These are phyloP conservation scores for Neurospora tetrasperma DNA, from an alignment of 495 filamentous ascomycete species.

Conservation along the genomic window DNA sequence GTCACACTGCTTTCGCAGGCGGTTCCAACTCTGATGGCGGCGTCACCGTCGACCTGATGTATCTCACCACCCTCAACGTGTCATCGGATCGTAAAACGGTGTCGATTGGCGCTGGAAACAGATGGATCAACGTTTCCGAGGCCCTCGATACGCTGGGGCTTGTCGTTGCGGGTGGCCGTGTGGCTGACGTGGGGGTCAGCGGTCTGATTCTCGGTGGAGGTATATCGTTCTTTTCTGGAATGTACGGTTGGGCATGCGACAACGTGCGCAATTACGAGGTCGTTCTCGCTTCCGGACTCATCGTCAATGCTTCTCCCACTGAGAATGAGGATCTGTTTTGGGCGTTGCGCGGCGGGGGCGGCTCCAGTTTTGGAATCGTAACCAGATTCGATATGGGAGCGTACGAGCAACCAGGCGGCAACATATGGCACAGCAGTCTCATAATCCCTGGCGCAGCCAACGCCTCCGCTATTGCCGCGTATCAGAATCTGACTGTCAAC, in stretches of 20 bases:
- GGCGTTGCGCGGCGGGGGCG: conserved; percentile 49
- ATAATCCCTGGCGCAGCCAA: conserved; percentile 12
- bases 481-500: conserved; percentile 15
- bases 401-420: conserved; percentile 16
- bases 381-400: conserved; percentile 26
- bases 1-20: conserved; percentile 42
- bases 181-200: conserved; percentile 44
- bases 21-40: conserved; percentile 38
- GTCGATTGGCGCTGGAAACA: conserved; percentile 34
- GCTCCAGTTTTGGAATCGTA: conserved; percentile 48
- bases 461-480: conserved; percentile 13
- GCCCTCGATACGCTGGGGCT: conserved; percentile 36
- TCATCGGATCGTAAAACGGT: conserved; percentile 23
- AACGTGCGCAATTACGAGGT: conserved; percentile 41
- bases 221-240: conserved; percentile 28
- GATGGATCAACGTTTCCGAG: conserved; percentile 46
- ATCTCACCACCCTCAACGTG: conserved; percentile 33
- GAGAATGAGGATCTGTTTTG: conserved; percentile 42
- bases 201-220: conserved; percentile 50
- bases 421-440: conserved; percentile 14
- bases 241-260: conserved; percentile 20
- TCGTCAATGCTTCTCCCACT: conserved; percentile 33
- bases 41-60: conserved; percentile 44
- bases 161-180: conserved; percentile 46
- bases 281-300: conserved; percentile 34